Percentiles rank a stretch among this genome's conserved stretches.
phyloP scores from a whole-genome alignment of 805 yeast genomes.

The Suhomyces sp. region DNA sequence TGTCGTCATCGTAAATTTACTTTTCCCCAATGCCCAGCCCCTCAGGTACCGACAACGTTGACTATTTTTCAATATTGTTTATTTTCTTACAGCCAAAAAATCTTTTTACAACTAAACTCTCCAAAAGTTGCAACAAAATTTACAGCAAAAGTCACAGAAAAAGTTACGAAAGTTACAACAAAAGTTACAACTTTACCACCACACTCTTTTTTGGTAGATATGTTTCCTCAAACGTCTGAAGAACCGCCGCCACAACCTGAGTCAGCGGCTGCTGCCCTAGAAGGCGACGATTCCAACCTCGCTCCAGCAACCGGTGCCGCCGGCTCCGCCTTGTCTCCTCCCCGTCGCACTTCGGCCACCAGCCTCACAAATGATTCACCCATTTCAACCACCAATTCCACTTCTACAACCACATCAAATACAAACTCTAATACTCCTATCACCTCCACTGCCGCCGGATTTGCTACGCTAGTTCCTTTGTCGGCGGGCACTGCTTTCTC shows the following conservation, averaged over 20 bases:
- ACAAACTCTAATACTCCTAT: neutral
- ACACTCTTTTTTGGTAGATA: neutral
- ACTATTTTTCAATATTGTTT: neutral
- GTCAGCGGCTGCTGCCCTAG: neutral
- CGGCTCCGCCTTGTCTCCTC: neutral
- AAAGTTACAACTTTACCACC: neutral
- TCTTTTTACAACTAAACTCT: neutral
- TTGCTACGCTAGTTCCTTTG: conserved; percentile 1
- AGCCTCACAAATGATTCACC: neutral
- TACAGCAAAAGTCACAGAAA: too few species aligned
- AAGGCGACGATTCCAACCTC: neutral
- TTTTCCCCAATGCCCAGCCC: conserved; percentile 2
- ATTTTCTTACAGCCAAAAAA: neutral
- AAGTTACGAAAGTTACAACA: neutral
- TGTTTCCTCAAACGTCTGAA: conserved; percentile 2
- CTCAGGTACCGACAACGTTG: conserved; percentile 5
- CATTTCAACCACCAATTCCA: neutral
- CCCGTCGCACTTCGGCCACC: neutral
- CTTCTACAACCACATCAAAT: neutral
- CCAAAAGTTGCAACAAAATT: neutral
- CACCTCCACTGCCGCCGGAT: neutral
- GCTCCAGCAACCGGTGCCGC: neutral
- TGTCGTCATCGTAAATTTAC: conserved; percentile 5
- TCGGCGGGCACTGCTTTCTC: neutral
- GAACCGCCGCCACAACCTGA: conserved; percentile 3